Conservation (phyloP, 495 filamentous ascomycete species). For the Tuber aestivum region DNA sequence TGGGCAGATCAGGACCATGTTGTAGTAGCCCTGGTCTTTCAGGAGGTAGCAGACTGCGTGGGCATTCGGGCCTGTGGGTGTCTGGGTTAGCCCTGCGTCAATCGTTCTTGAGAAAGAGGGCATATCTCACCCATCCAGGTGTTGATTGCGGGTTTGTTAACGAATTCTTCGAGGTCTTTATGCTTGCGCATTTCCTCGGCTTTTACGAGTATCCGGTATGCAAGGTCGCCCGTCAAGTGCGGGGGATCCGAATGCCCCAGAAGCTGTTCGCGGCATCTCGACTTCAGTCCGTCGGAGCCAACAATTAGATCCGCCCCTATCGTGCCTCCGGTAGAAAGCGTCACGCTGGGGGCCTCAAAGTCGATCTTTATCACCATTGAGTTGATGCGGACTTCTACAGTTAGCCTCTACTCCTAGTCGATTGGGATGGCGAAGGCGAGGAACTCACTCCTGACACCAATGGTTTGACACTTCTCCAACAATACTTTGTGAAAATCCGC, state of each 20-base stretch:
- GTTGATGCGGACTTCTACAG: slow-evolving; percentile 37
- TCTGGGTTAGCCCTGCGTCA: not conserved
- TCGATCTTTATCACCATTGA: slow-evolving; percentile 45
- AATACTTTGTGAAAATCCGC: slow-evolving; percentile 52
- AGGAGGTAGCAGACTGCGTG: slow-evolving; percentile 58
- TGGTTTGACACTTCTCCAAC: slow-evolving; percentile 43
- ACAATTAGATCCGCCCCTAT: slow-evolving; percentile 52
- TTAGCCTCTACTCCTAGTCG: not conserved
- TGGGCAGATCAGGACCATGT: slow-evolving; percentile 54
- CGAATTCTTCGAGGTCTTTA: slow-evolving; percentile 46
- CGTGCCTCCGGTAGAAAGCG: slow-evolving; percentile 41
- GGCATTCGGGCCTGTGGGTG: slow-evolving; percentile 46
- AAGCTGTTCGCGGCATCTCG: slow-evolving; percentile 47
- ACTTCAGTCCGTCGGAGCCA: slow-evolving; percentile 56
- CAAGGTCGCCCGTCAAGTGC: slow-evolving; percentile 55
- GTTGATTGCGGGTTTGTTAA: slow-evolving; percentile 55
- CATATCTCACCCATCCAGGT: slow-evolving; percentile 58
- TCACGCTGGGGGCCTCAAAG: slow-evolving; percentile 45
- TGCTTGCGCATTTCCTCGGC: slow-evolving; percentile 50
- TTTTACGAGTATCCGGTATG: slow-evolving; percentile 55
- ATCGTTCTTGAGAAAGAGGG: not conserved
- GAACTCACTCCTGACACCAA: slow-evolving; percentile 45
- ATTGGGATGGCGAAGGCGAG: not conserved
- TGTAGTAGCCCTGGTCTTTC: slow-evolving; percentile 50
- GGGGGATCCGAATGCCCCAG: slow-evolving; percentile 47